Evolutionary conservation across 2,329 filamentous ascomycete species (phyloP), one percentile per base, ranked within the genome.

Genomic region (Aspergillus alliaceus): DNA sequence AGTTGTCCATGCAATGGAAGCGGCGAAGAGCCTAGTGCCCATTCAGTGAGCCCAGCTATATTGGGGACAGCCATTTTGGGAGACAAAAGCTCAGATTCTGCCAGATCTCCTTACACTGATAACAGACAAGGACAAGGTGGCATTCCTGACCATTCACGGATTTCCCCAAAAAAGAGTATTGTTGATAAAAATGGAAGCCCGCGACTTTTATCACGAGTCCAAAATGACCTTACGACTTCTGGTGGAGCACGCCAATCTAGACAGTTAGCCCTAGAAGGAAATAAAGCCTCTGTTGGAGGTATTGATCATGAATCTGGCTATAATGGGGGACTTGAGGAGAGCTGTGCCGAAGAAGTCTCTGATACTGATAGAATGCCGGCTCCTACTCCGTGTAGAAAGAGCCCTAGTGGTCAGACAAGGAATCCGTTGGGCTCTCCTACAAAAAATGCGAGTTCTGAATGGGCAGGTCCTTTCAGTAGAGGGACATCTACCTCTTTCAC

Each of bases 151-250:
- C 6, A 25, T 27, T 49, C 46, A 24, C 56, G 53, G 9, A 48
- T 48, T 7, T 57, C 40, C 1, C 46, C 52, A 9, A 64, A 47
- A 51, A 62, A 53, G 25, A 66, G 61, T 6, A 69, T 71, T 18
- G 73, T 76, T 9, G 73, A 76, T 54, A 60, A 61, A 9, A 73
- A 76, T 59, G 74, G 74, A 34, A 76, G 73, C 53, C 74, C 74
- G 34, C 66, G 66, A 42, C 66, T 69, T 27, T 18, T 62, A 6
- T 51, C 48, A 1, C 42, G 31, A 11, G n/a, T 14, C 3, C 18
- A 25, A 6, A 40, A 31, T 9, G 39, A 51, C 37, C 25, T 37
- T 39, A 24, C 12, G 6, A 29, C 11, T 48, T 20, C 18, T 24
- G 34, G n/a, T 44, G 14, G 20, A 18, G 27, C 20, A 35, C 31